Evolutionary conservation across 2,329 filamentous ascomycete species (phyloP).

Genomic region (Curvularia eragrostidis): DNA sequence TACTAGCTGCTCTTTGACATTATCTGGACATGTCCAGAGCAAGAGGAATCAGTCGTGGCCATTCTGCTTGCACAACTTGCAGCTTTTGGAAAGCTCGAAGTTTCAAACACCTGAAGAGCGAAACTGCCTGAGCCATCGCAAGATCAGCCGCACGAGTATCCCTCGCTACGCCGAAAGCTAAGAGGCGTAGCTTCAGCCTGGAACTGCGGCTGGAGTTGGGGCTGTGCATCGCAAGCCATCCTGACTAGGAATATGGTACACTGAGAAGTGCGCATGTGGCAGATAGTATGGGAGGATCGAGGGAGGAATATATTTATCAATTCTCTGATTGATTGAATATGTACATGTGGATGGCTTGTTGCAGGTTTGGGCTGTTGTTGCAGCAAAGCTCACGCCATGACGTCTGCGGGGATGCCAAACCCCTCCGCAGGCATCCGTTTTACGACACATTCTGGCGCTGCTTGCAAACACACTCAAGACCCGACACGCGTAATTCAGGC

Average conservation of each 20-base stretch:
- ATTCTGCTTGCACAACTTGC: not conserved
- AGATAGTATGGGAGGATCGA: not conserved
- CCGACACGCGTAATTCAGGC: conserved; percentile 44
- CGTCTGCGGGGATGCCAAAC: conserved; percentile 6
- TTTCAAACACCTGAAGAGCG: not conserved
- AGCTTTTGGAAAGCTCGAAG: not conserved
- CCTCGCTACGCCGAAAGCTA: conserved; percentile 11
- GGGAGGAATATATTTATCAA: not conserved
- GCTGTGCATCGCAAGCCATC: conserved; percentile 29
- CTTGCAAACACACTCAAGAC: conserved; percentile 27
- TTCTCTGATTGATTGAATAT: not conserved
- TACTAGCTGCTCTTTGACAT: not conserved
- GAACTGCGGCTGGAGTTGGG: conserved; percentile 36
- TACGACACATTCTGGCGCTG: conserved; percentile 26
- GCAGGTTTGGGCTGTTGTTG: not conserved
- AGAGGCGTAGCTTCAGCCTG: conserved; percentile 18
- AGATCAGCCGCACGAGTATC: conserved; percentile 21
- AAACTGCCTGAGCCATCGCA: not conserved
- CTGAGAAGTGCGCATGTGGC: not conserved
- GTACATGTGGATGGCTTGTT: not conserved
- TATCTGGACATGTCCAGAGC: not conserved
- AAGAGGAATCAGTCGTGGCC: not conserved
- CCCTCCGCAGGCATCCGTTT: conserved; percentile 30
- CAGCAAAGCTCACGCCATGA: conserved; percentile 3
- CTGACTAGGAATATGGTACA: conserved; percentile 5